Conservation (phyloP, 148 eudicot species). For the Arbutus unedo region DNA sequence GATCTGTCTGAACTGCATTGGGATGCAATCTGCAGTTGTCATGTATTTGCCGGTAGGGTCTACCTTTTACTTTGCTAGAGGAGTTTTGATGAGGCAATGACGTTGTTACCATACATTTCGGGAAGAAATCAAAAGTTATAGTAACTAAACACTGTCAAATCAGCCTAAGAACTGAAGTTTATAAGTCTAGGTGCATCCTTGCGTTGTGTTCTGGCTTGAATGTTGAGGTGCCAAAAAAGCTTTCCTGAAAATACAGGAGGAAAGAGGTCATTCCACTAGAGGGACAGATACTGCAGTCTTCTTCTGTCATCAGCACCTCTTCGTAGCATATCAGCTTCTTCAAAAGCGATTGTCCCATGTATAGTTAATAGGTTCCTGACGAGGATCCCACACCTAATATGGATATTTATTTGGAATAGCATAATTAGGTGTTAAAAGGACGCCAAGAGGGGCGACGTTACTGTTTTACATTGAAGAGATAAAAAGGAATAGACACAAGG, state of each 20-base stretch:
- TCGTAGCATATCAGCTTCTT: not conserved
- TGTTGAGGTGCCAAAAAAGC: not conserved
- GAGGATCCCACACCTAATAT: not conserved
- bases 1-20: not conserved
- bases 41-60: not conserved
- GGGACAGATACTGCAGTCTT: not conserved
- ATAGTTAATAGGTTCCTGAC: not conserved
- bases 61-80: not conserved
- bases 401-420: not conserved
- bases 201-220: not conserved
- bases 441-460: not conserved
- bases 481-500: not conserved
- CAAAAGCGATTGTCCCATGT: not conserved
- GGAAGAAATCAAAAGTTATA: not conserved
- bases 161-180: not conserved
- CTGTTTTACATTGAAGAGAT: not conserved
- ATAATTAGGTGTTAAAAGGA: not conserved
- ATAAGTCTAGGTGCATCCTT: not conserved
- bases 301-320: not conserved
- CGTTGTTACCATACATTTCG: not conserved
- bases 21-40: not conserved
- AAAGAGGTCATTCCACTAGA: not conserved
- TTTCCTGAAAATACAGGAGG: conserved; percentile 2
- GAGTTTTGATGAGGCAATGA: not conserved
- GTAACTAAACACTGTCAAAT: not conserved